Percentiles rank a stretch among this genome's conserved stretches.
phyloP scores from a whole-genome alignment of 768 basidiomycete genomes.

The Mycena olivaceomarginata region DNA sequence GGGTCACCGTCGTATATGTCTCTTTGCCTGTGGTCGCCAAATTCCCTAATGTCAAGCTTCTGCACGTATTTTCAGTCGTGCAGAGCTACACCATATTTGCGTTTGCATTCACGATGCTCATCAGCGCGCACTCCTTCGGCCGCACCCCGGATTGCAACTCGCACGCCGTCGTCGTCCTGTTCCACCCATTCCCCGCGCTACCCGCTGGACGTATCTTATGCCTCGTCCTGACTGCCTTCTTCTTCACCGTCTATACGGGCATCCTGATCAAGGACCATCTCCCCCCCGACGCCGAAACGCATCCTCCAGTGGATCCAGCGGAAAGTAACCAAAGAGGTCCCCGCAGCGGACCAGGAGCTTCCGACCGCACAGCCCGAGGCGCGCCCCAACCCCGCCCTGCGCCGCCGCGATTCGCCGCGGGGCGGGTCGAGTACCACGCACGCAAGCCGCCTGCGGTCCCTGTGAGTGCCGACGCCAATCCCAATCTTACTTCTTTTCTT shows the following conservation, averaged over 20 bases:
- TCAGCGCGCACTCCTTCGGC: conserved; percentile 31
- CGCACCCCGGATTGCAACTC: not conserved
- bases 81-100: conserved; percentile 47
- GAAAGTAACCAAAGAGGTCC: conserved; percentile 11
- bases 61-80: conserved; percentile 40
- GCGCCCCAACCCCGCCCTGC: not conserved
- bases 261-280: conserved; percentile 38
- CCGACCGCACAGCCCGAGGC: not conserved
- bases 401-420: not conserved
- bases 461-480: not conserved
- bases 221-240: conserved; percentile 18
- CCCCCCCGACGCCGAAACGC: conserved; percentile 35
- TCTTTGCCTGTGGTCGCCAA: not conserved
- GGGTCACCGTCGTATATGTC: conserved; percentile 3
- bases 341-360: not conserved
- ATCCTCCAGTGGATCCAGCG: conserved; percentile 17
- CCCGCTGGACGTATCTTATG: conserved; percentile 36
- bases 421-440: conserved; percentile 3
- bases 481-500: not conserved
- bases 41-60: not conserved
- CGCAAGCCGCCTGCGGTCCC: not conserved
- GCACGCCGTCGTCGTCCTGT: conserved; percentile 29
- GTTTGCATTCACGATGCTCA: conserved; percentile 42
- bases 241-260: conserved; percentile 25
- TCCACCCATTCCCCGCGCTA: conserved; percentile 41